These are phyloP conservation scores for Lophium mytilinum DNA, from an alignment of 495 filamentous ascomycete species.

Conservation along the genomic window DNA sequence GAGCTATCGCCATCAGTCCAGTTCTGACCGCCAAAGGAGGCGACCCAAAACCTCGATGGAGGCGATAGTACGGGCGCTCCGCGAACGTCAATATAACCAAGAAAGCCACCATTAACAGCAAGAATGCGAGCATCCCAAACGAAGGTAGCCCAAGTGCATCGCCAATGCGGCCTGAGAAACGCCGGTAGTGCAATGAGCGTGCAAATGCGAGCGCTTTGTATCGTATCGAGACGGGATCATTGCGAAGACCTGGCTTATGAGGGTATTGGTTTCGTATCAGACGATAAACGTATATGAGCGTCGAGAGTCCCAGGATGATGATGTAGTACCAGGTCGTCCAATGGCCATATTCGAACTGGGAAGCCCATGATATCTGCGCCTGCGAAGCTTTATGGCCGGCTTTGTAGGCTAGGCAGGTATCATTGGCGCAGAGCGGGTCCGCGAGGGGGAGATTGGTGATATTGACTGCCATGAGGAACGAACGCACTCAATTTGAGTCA, in stretches of 20 bases:
- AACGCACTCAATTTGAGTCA: too few relatives aligned
- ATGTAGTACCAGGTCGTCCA: conserved; percentile 33
- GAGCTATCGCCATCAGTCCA: conserved; percentile 46
- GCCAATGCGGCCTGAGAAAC: conserved; percentile 18
- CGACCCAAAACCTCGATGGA: conserved; percentile 30
- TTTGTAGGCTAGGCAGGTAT: conserved; percentile 32
- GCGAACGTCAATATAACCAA: conserved; percentile 24
- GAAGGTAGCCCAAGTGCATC: conserved; percentile 29
- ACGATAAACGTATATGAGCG: conserved; percentile 20
- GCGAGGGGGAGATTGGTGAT: conserved; percentile 29
- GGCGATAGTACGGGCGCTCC: conserved; percentile 33
- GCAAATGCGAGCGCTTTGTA: conserved; percentile 21
- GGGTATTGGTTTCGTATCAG: conserved; percentile 12
- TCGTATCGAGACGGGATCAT: neutral
- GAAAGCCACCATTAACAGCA: conserved; percentile 20
- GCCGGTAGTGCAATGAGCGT: conserved; percentile 30
- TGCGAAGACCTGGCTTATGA: neutral
- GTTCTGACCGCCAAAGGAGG: conserved; percentile 46
- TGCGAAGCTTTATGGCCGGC: conserved; percentile 31
- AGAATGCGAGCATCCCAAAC: conserved; percentile 23
- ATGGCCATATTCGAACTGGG: conserved; percentile 33
- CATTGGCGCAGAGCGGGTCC: conserved; percentile 32
- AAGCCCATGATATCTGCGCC: conserved; percentile 24
- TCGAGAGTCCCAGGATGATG: conserved; percentile 27
- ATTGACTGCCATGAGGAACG: too few relatives aligned